phyloP scores from a whole-genome alignment of 352 stramenopile species.

The Phytophthora tubulina region DNA sequence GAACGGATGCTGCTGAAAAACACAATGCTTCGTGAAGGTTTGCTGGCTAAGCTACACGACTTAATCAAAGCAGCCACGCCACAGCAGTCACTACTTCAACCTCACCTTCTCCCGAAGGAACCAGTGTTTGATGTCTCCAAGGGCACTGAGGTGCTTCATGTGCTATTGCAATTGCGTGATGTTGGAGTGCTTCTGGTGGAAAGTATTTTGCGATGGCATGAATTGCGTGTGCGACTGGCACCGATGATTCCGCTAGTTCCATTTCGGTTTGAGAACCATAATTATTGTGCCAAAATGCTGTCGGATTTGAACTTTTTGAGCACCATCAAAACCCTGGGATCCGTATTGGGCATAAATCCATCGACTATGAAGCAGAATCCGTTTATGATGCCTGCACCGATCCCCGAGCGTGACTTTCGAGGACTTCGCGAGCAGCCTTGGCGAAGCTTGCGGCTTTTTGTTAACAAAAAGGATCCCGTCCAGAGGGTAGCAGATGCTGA shows the following conservation, averaged over 20 bases:
- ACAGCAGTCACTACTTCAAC: constrained; percentile 32
- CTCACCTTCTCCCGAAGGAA: constrained; percentile 31
- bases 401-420: constrained; percentile 66
- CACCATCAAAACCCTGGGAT: constrained; percentile 51
- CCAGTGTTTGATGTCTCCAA: constrained; percentile 51
- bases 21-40: constrained; percentile 66
- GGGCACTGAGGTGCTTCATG: constrained; percentile 64
- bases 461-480: constrained; percentile 32
- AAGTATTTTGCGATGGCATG: constrained; percentile 68
- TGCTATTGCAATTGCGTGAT: constrained; percentile 74
- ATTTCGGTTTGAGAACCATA: constrained; percentile 63
- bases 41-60: constrained; percentile 60
- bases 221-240: constrained; percentile 33
- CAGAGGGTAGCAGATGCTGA: constrained; percentile 63
- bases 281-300: constrained; percentile 82
- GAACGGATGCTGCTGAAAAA: constrained; percentile 58
- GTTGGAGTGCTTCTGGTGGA: constrained; percentile 63
- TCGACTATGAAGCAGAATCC: constrained; percentile 78
- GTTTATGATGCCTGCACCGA: constrained; percentile 86
- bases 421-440: constrained; percentile 39
- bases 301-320: constrained; percentile 84
- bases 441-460: constrained; percentile 36
- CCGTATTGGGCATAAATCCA: constrained; percentile 66
- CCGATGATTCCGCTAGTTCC: constrained; percentile 39
- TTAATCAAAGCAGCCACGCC: constrained; percentile 41